A percentile compares a stretch with the other conserved stretches of the same genome.
phyloP scores from a whole-genome alignment of 2,329 filamentous ascomycete species.

The Teratosphaeria viscida region DNA sequence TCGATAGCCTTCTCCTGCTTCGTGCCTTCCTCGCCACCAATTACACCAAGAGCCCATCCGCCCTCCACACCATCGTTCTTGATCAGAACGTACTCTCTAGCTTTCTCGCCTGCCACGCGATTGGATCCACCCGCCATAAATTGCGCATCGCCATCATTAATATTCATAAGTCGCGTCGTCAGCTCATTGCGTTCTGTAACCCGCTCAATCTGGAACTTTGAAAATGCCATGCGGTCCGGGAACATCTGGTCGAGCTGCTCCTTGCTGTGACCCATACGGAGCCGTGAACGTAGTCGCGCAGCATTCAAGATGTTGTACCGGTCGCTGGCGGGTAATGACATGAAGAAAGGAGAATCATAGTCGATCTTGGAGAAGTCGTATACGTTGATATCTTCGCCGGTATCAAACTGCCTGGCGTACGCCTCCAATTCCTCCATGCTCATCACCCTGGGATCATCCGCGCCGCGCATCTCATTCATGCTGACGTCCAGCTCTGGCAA shows the following conservation, averaged over 20 bases:
- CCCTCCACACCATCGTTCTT: conserved; percentile 93
- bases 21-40: conserved; percentile 65
- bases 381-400: conserved; percentile 71
- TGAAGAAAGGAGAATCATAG: conserved; percentile 91
- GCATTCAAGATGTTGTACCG: conserved; percentile 97
- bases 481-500: conserved; percentile 71
- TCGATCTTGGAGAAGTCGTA: conserved; percentile 99
- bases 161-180: conserved; percentile 86
- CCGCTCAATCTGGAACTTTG: conserved; percentile 88
- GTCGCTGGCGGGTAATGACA: conserved; percentile 78
- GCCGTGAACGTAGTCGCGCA: conserved; percentile 71
- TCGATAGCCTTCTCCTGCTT: conserved; percentile 83
- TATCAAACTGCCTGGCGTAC: conserved; percentile 85
- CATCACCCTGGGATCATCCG: conserved; percentile 93
- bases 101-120: conserved; percentile 72
- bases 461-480: conserved; percentile 75
- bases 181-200: conserved; percentile 88
- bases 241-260: conserved; percentile 96
- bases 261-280: conserved; percentile 93
- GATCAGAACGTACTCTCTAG: conserved; percentile 88
- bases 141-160: conserved; percentile 70
- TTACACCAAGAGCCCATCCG: conserved; percentile 90
- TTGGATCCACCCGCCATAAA: conserved; percentile 43
- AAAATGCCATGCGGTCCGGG: conserved; percentile 94
- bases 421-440: conserved; percentile 86